Evolutionary conservation across 108 stramenopile species (phyloP).

Genomic region (Cyclotella kingstonii): DNA sequence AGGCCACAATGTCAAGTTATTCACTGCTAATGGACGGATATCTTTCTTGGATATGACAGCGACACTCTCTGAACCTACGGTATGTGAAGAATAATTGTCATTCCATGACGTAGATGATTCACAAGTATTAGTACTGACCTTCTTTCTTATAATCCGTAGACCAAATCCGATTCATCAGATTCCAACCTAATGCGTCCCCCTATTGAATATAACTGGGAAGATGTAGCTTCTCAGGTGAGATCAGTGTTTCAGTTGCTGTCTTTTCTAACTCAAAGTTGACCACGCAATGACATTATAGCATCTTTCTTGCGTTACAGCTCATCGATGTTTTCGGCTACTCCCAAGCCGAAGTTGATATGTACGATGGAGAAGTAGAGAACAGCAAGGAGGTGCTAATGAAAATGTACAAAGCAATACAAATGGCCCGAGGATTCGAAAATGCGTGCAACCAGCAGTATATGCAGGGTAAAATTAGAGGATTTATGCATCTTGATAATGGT

Average conservation of each 20-base stretch:
- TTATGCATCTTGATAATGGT: conserved; percentile 99
- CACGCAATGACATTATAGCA: neutral
- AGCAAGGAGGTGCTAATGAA: conserved; percentile 79
- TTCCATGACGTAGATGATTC: neutral
- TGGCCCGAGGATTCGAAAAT: conserved; percentile 95
- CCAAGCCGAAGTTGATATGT: conserved; percentile 61
- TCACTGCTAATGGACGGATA: conserved; percentile 5
- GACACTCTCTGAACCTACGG: conserved; percentile 37
- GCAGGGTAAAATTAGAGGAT: conserved; percentile 96
- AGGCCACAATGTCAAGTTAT: conserved; percentile 18
- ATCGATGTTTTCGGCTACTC: conserved; percentile 73
- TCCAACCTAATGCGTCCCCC: conserved; percentile 73
- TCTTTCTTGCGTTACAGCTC: conserved; percentile 38
- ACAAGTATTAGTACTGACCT: neutral
- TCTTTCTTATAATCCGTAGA: conserved; percentile 13
- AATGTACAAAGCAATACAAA: conserved; percentile 84
- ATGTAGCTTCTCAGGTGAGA: conserved; percentile 59
- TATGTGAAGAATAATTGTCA: conserved; percentile 18
- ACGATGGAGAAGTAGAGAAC: conserved; percentile 59
- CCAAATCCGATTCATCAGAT: conserved; percentile 14
- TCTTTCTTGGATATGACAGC: conserved; percentile 34
- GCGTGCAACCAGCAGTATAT: conserved; percentile 99
- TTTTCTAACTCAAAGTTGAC: neutral
- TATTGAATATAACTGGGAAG: conserved; percentile 71
- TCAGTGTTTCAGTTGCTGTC: neutral